These are phyloP conservation scores for Aureoboletus auriporus DNA, from an alignment of 768 basidiomycete genomes.

Conservation along the genomic window DNA sequence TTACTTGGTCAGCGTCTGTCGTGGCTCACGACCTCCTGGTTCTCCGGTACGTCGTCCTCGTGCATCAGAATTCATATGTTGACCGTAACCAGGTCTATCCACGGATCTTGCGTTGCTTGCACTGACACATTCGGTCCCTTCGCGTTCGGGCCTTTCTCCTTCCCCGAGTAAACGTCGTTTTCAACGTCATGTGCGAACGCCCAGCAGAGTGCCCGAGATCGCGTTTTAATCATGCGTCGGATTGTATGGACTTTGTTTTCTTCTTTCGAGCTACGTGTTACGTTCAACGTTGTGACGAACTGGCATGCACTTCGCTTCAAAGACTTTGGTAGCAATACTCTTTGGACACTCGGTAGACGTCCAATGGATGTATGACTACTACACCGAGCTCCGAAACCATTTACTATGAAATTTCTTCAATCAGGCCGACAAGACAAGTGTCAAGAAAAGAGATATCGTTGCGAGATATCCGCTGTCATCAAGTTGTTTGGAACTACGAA, in stretches of 20 bases:
- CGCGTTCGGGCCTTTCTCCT: background rate
- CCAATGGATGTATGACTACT: too few species aligned
- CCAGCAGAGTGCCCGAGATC: conserved; percentile 13
- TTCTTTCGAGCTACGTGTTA: background rate
- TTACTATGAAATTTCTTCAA: too few species aligned
- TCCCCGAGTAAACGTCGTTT: background rate
- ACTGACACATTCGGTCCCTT: background rate
- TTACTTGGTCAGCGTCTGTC: background rate
- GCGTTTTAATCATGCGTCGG: conserved; percentile 1
- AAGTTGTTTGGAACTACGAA: too few species aligned
- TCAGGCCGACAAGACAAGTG: too few species aligned
- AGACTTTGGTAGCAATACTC: too few species aligned
- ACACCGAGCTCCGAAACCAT: too few species aligned
- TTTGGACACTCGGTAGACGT: too few species aligned
- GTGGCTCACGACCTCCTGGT: background rate
- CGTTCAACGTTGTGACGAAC: background rate
- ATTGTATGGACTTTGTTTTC: background rate
- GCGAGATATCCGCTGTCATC: too few species aligned
- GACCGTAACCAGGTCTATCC: background rate
- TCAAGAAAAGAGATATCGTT: too few species aligned
- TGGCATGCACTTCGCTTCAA: background rate
- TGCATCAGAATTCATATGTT: background rate
- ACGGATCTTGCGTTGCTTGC: background rate
- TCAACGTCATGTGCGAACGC: conserved; percentile 6
- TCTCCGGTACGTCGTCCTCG: background rate